These are phyloP conservation scores for Kwoniella bestiolae DNA, from an alignment of 768 basidiomycete species.

Conservation along the genomic window DNA sequence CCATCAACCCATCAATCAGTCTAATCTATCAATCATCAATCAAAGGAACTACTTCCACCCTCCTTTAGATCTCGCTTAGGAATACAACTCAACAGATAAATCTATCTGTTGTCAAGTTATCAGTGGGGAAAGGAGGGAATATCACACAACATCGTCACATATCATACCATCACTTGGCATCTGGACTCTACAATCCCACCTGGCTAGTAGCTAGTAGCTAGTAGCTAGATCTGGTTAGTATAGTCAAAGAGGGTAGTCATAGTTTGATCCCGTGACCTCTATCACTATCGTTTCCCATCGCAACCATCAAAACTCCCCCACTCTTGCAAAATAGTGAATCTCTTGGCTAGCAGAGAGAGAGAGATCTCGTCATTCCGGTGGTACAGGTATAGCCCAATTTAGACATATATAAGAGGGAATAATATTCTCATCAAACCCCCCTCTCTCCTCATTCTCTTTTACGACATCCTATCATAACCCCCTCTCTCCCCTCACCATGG, in stretches of 20 bases:
- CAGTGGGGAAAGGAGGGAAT: neutral
- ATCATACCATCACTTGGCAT: too few species aligned
- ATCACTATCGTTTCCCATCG: neutral
- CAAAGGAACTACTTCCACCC: slow-evolving; percentile 9
- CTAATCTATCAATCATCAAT: slow-evolving; percentile 6
- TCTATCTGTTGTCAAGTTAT: neutral
- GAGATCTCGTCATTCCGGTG: too few species aligned
- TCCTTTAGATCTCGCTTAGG: too few species aligned
- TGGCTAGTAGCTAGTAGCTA: too few species aligned
- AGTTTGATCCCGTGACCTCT: neutral
- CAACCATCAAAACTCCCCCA: neutral
- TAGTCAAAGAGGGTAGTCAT: too few species aligned
- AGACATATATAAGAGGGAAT: too few species aligned
- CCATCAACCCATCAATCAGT: neutral
- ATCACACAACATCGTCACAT: neutral
- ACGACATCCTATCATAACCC: neutral
- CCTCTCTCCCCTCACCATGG: slow-evolving; percentile 12
- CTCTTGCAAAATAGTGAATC: neutral
- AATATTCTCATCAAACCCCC: too few species aligned
- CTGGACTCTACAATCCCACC: too few species aligned
- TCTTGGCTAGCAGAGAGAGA: neutral
- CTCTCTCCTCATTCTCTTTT: neutral
- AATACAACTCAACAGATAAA: too few species aligned
- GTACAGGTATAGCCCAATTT: too few species aligned
- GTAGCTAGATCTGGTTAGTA: neutral